Base-by-base conservation (phyloP, 1,284 basidiomycete species). In the Apiotrichum siamense region DNA sequence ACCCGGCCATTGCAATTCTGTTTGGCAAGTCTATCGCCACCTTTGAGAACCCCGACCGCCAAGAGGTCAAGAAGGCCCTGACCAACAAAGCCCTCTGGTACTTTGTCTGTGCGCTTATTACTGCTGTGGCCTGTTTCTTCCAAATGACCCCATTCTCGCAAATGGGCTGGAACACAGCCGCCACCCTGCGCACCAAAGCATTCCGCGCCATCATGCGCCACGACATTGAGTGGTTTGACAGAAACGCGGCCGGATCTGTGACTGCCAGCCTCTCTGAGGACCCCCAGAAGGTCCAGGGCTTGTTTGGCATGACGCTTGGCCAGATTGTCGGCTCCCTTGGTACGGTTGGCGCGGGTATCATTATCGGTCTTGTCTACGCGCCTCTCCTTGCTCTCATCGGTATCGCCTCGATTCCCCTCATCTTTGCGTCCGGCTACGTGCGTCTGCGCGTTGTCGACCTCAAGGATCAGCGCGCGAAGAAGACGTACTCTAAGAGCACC, bases 161-260 rank as follows among this genome's bases (percentile, higher is more conserved):
- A 2, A 77, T 86, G 6, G 87, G 88, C 32, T 81, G 85, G 11
- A 75, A 76, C 23, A 71, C 92, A 52, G 85, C 84, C 2, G 73
- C 78, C 26, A 85, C 82, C 55, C 71, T 93, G 39, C 82, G 90
- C 37, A 79, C 77, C 2, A 66, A 84, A 44, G 80, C 77, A 55
- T 91, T 93, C 80, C 79, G 76, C 46, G 81, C 88, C 7, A 83
- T 90, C 44, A 73, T 94, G 32, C 78, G 87, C 49, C 88, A 92
- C 77, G 90, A 93, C 65, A 84, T 92, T 61, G 83, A 85, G 59
- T 93, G 84, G 78, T 93, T 93, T 56, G 90, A 94, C 72, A 81
- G 82, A 72, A 87, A 90, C 21, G 81, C 84, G 68, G 87, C 88
- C 25, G 96, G 94, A 56, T 77, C 82, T 47, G 77, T 97, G 46